These are phyloP conservation scores for Pyricularia pennisetigena DNA, from an alignment of 2,329 filamentous ascomycete species.

Conservation along the genomic window DNA sequence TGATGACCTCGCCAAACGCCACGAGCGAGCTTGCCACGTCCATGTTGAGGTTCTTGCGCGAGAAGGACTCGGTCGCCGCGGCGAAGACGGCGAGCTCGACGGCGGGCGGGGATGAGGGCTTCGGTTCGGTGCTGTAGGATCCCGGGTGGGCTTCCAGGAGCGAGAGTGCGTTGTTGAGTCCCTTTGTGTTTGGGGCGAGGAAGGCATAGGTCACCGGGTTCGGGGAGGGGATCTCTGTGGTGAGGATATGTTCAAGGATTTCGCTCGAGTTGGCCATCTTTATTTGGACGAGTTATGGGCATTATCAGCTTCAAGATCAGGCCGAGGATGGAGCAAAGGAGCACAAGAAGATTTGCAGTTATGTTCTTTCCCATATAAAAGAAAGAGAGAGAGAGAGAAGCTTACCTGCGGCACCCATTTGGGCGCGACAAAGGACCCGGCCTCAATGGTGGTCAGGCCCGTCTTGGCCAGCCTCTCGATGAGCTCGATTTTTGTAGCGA, in stretches of 20 bases:
- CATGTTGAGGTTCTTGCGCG: slow-evolving; percentile 73
- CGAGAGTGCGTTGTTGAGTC: slow-evolving; percentile 51
- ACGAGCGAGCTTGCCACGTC: slow-evolving; percentile 63
- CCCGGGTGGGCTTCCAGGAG: slow-evolving; percentile 42
- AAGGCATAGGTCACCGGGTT: slow-evolving; percentile 64
- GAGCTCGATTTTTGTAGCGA: slow-evolving; percentile 66
- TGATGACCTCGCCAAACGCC: slow-evolving; percentile 61
- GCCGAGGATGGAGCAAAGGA: no score
- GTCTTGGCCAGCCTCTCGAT: slow-evolving; percentile 59
- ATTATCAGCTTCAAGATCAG: not conserved
- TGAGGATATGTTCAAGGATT: slow-evolving; percentile 60
- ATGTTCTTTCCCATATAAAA: no score
- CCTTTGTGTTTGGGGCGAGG: slow-evolving; percentile 68
- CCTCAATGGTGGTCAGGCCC: slow-evolving; percentile 65
- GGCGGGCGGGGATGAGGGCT: slow-evolving; percentile 31
- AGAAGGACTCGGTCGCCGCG: slow-evolving; percentile 72
- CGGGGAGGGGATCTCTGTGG: slow-evolving; percentile 41
- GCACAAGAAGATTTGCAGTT: no score
- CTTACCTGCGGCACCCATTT: slow-evolving; percentile 71
- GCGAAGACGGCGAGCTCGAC: slow-evolving; percentile 44
- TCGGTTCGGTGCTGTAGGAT: slow-evolving; percentile 41
- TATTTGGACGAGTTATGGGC: no score
- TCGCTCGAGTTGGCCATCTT: slow-evolving; percentile 73
- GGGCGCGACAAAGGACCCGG: slow-evolving; percentile 72
- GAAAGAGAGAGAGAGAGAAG: no score